Evolutionary conservation across 2,329 filamentous ascomycete genomes (phyloP).

Genomic region (Diaporthe sp.): DNA sequence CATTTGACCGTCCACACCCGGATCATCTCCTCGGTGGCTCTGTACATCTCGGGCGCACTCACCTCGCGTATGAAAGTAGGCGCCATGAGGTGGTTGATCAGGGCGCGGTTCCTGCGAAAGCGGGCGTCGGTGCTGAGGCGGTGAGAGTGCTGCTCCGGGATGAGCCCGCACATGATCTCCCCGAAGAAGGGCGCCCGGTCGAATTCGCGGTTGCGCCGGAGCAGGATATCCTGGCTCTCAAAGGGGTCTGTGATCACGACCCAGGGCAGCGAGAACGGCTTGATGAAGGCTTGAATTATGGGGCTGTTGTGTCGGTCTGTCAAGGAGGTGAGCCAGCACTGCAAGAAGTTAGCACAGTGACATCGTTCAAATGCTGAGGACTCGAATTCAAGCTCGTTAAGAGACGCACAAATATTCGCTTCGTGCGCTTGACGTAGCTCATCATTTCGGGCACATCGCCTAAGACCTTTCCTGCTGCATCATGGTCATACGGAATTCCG

Average conservation of each 20-base stretch:
- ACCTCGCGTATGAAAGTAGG: slow-evolving; percentile 26
- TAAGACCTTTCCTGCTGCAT: slow-evolving; percentile 50
- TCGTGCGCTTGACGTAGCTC: slow-evolving; percentile 49
- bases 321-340: slow-evolving; percentile 49
- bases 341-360: background rate
- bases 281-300: slow-evolving; percentile 61
- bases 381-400: background rate
- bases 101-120: slow-evolving; percentile 24
- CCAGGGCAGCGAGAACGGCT: slow-evolving; percentile 49
- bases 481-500: slow-evolving; percentile 59
- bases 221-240: slow-evolving; percentile 42
- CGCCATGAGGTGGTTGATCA: slow-evolving; percentile 33
- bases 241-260: slow-evolving; percentile 41
- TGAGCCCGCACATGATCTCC: slow-evolving; percentile 47
- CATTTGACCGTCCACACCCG: slow-evolving; percentile 41
- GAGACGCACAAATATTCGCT: slow-evolving; percentile 47
- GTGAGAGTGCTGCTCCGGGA: slow-evolving; percentile 50
- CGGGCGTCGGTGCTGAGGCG: slow-evolving; percentile 40
- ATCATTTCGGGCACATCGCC: slow-evolving; percentile 59
- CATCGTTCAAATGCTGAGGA: background rate
- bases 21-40: slow-evolving; percentile 40
- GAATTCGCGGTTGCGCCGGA: slow-evolving; percentile 42
- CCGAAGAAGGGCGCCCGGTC: slow-evolving; percentile 29
- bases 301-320: slow-evolving; percentile 51
- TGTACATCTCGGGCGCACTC: slow-evolving; percentile 24